Base-by-base conservation (phyloP, 176 grass and related monocot genomes). In the Triticum turgidum region DNA sequence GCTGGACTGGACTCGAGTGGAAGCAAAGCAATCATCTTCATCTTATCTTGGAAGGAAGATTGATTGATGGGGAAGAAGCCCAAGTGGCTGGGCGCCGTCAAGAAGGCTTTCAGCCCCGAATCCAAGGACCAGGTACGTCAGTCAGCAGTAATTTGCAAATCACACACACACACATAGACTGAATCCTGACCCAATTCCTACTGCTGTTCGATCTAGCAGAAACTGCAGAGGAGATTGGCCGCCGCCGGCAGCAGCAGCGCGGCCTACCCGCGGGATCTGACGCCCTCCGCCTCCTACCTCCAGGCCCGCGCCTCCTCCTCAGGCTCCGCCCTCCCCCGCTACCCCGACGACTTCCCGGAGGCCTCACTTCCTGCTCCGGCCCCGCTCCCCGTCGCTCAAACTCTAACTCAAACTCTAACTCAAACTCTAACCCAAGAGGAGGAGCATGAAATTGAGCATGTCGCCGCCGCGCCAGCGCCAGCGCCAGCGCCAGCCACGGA, bases 1-100 rank as follows among this genome's bases (percentile, higher is more conserved):
- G 6, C 35, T 37, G 35, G 37, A 35, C 34, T 35, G 34, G 37
- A 38, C 37, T 38, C 1, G 9, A 47, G 45, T 13, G 45, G 13
- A 52, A 54, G 15, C 51, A 21, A 58, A 58, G 54, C 54, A 58
- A 8, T 21, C 54, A 58, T 54, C 51, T 54, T 52, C 1, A 15
- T 51, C 45, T 49, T 49, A 15, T 51, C 45, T 49, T 49, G 12
- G 44, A 47, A 44, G 42, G 3, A 0, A 5, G 45, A 13, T 49
- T 47, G 11, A 45, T 47, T 17, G 51, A 94, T 94, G 92, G 92
- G 92, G 47, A 94, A 90, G 90, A 94, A 87, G 80, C 87, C 65
- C 18, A 94, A 92, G 85, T 94, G 93, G 93, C 89, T 92, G 73
- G 93, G 90, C 21, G 92, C 82, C 81, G 90, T 94, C 72, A 94